Conservation (phyloP, 225 moss, liverwort and hornwort genomes). For the Ulota crispa region DNA sequence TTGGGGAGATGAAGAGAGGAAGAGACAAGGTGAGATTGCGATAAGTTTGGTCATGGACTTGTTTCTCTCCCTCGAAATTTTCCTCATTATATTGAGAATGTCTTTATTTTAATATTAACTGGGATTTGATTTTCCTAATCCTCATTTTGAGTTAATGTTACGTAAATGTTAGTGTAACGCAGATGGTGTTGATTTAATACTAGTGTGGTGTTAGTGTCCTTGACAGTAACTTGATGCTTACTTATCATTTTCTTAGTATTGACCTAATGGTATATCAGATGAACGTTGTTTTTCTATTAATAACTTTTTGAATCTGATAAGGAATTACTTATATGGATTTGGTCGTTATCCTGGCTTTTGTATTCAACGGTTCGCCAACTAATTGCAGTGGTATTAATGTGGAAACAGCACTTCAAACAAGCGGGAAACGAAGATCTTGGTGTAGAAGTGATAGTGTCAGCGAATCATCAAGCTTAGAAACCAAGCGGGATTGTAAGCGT, state of each 20-base stretch:
- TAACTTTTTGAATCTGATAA: background rate
- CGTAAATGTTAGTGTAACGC: background rate
- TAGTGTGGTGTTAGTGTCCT: background rate
- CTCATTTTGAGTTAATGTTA: background rate
- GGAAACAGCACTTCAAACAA: conserved; percentile 35
- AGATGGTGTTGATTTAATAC: background rate
- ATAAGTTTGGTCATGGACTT: background rate
- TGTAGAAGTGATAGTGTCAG: conserved; percentile 24
- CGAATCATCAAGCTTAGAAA: conserved; percentile 33
- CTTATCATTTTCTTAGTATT: background rate
- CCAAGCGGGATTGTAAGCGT: conserved; percentile 30
- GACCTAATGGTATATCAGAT: background rate
- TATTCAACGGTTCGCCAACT: conserved; percentile 5
- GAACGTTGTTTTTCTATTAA: too few species aligned
- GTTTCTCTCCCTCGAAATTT: background rate
- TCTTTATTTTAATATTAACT: background rate
- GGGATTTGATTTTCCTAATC: background rate
- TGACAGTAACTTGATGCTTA: background rate
- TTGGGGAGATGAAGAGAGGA: conserved; percentile 58
- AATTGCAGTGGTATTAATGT: conserved; percentile 16
- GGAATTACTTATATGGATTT: conserved; percentile 9
- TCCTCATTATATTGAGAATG: background rate
- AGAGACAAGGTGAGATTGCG: conserved; percentile 49
- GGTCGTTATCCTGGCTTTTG: background rate
- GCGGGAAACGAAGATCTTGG: conserved; percentile 42